Conservation (phyloP, 1,139 yeast genomes). For the Pichia sp. region DNA sequence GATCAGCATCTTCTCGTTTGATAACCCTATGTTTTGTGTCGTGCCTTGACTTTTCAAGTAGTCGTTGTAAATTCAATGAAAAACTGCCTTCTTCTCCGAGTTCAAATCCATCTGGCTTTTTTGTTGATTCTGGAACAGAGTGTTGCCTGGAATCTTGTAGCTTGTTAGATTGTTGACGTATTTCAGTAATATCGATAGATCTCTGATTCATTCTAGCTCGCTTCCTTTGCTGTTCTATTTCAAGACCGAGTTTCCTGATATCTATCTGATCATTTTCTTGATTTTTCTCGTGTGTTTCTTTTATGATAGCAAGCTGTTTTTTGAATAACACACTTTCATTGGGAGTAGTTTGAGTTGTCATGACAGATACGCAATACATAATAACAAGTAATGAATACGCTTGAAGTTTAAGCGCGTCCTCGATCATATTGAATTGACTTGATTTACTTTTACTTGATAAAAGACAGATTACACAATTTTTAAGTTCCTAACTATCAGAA, state of each 20-base stretch:
- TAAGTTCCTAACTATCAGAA: no score
- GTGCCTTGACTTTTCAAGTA: constrained; percentile 3
- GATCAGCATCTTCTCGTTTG: neutral
- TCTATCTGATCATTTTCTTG: neutral
- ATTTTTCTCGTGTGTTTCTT: no score
- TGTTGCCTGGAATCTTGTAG: neutral
- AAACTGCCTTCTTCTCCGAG: neutral
- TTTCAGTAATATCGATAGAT: neutral
- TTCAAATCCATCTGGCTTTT: neutral
- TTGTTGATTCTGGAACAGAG: neutral
- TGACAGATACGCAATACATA: no score
- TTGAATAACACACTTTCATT: no score
- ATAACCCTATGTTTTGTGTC: constrained; percentile 10
- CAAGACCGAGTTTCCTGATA: neutral
- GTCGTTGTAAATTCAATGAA: neutral
- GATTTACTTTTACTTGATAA: no score
- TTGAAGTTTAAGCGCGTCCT: no score
- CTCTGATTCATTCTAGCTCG: neutral
- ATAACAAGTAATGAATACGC: no score
- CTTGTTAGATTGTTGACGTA: constrained; percentile 7
- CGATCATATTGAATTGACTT: no score
- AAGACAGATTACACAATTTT: no score
- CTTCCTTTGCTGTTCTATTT: neutral
- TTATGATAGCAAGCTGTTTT: no score
- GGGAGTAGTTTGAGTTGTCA: no score